phyloP scores from a whole-genome alignment of 805 yeast genomes.

The Ogataea pini region DNA sequence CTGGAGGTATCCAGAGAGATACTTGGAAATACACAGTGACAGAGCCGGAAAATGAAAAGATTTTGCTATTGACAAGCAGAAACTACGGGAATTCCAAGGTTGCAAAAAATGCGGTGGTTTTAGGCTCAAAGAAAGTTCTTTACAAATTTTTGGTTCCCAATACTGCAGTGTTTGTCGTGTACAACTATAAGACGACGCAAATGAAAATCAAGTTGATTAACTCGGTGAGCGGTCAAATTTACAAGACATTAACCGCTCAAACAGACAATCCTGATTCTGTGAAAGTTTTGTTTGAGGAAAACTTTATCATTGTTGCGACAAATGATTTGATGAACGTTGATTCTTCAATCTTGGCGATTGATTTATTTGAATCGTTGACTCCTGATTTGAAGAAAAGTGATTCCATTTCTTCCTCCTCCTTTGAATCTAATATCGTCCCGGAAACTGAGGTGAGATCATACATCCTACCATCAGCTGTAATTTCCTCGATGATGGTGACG shows the following conservation, averaged over 20 bases:
- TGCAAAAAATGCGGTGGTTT: conserved; percentile 66
- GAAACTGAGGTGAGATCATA: conserved; percentile 57
- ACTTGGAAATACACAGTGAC: conserved; percentile 24
- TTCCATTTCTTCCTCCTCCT: conserved; percentile 14
- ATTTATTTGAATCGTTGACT: conserved; percentile 67
- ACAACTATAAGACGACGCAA: conserved; percentile 26
- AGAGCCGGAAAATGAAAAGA: conserved; percentile 31
- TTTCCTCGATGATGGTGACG: conserved; percentile 54
- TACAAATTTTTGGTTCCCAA: conserved; percentile 85
- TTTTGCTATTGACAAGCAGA: conserved; percentile 43
- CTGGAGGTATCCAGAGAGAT: background rate
- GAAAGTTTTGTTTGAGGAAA: conserved; percentile 68
- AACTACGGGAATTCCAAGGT: conserved; percentile 40
- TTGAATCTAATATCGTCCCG: conserved; percentile 39
- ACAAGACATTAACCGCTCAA: conserved; percentile 40
- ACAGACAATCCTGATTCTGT: conserved; percentile 37
- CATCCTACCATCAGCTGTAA: conserved; percentile 54
- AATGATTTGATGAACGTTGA: conserved; percentile 47
- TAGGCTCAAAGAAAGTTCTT: conserved; percentile 69
- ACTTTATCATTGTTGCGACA: conserved; percentile 77
- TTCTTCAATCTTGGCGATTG: conserved; percentile 69
- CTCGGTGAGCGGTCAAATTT: conserved; percentile 64
- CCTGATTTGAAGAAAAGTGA: conserved; percentile 47
- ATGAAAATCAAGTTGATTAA: conserved; percentile 62
- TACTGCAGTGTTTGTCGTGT: conserved; percentile 51